Percentiles rank a stretch among this genome's conserved stretches.
Conservation (phyloP, 2,329 filamentous ascomycete genomes). For the Lasiodiplodia gonubiensis region DNA sequence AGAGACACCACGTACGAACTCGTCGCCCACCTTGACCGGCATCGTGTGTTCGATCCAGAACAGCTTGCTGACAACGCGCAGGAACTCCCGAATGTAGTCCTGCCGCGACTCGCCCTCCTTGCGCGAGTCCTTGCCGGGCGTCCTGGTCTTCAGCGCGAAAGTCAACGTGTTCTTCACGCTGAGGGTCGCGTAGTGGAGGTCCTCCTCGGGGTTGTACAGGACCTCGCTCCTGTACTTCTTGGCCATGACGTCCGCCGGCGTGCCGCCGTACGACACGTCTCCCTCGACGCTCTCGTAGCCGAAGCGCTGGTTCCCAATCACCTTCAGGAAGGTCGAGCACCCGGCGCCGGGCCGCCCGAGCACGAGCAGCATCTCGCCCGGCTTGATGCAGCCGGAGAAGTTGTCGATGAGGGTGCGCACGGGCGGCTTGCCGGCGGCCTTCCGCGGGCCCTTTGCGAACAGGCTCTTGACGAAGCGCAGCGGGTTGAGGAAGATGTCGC, state of each 20-base stretch:
- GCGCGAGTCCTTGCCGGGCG: slow-evolving; percentile 66
- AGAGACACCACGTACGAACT: slow-evolving; percentile 69
- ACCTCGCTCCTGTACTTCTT: slow-evolving; percentile 69
- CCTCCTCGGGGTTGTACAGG: slow-evolving; percentile 78
- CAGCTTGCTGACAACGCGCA: slow-evolving; percentile 70
- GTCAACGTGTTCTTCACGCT: slow-evolving; percentile 75
- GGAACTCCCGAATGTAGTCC: slow-evolving; percentile 66
- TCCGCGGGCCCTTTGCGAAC: slow-evolving; percentile 49
- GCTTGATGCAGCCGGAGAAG: slow-evolving; percentile 71
- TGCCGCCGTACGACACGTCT: slow-evolving; percentile 61
- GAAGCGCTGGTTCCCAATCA: slow-evolving; percentile 67
- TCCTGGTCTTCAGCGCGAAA: slow-evolving; percentile 73
- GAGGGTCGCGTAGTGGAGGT: slow-evolving; percentile 78
- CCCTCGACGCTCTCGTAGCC: slow-evolving; percentile 66
- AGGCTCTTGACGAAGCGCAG: slow-evolving; percentile 60
- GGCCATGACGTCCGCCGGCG: slow-evolving; percentile 56
- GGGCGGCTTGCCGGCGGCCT: slow-evolving; percentile 57
- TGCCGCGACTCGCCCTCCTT: slow-evolving; percentile 66
- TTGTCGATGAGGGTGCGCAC: slow-evolving; percentile 69
- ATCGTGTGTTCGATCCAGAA: slow-evolving; percentile 76
- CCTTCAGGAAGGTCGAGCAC: slow-evolving; percentile 73
- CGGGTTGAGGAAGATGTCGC: slow-evolving; percentile 67
- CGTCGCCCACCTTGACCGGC: slow-evolving; percentile 76
- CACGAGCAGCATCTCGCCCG: slow-evolving; percentile 74
- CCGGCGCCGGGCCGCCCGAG: slow-evolving; percentile 71